A percentile compares a stretch with the other conserved stretches of the same genome.
phyloP scores from a whole-genome alignment of 2,329 filamentous ascomycete genomes.

The Nemania abortiva region DNA sequence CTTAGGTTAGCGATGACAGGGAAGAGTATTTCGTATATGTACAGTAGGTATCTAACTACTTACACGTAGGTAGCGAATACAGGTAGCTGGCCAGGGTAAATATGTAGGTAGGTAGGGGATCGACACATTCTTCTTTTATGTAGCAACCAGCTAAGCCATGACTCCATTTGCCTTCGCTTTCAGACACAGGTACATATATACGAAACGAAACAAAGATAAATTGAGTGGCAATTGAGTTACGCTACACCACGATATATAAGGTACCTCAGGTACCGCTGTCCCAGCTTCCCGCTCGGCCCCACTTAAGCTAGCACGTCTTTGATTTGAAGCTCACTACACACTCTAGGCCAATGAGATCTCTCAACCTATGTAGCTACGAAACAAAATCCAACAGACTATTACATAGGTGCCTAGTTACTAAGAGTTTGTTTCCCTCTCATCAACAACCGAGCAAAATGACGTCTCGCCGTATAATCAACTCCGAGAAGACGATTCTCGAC shows the following conservation, averaged over 20 bases:
- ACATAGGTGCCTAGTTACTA: background rate
- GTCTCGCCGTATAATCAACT: constrained; percentile 73
- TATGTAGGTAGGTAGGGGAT: background rate
- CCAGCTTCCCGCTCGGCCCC: constrained; percentile 4
- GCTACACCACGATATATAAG: background rate
- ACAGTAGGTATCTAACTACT: background rate
- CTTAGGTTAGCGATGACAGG: background rate
- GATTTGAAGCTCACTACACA: constrained; percentile 14
- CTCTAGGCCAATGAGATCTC: background rate
- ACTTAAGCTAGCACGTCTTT: constrained; percentile 10
- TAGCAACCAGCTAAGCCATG: background rate
- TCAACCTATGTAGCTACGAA: background rate
- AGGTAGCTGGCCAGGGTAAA: background rate
- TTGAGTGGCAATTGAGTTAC: background rate
- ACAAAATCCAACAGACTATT: background rate
- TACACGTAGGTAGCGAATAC: background rate
- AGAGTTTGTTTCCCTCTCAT: background rate
- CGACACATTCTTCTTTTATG: background rate
- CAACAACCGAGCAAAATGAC: constrained; percentile 66
- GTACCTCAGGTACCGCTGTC: background rate
- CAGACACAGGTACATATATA: background rate
- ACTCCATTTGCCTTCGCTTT: background rate
- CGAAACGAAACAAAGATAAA: background rate
- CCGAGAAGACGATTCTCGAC: constrained; percentile 75
- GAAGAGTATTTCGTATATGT: background rate